Evolutionary conservation across 1,284 basidiomycete species (phyloP), one percentile per base, ranked within the genome.

Genomic region (Pseudozyma tsukubaensis): DNA sequence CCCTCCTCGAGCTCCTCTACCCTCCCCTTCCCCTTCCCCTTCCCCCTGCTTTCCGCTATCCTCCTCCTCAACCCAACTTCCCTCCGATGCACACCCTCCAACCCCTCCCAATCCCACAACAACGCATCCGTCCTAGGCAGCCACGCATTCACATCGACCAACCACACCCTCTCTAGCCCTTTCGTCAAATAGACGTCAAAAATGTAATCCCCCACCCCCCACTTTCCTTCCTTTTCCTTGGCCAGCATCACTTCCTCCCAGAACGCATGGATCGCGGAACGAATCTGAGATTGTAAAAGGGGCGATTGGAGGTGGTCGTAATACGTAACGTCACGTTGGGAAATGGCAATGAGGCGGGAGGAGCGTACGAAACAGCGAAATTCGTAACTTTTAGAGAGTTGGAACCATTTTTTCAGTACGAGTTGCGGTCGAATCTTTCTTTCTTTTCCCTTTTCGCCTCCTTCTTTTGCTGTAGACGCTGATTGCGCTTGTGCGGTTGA

Each of bases 141-240:
- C 82, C 92, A 97, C 0, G 94, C 93, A 76, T 94, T 94, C 85
- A 98, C 92, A 85, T 98, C 96, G 73, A 98, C 84, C 72, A 96
- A 87, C 84, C 94, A 91, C 7, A 90, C 92, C 10, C 89, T 87
- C 1, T 87, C 86, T 45, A 93, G 87, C 81, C 92, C 90, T 16
- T 94, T 90, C 0, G 92, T 94, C 43, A 97, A 88, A 64, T 97
- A 89, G 49, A 97, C 86, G 83, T 98, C 95, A 78, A 97, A 91
- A 1, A 89, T 87, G 82, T 96, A 77, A 44, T 83, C 80, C 1
- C 14, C 12, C 24, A 82, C 21, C 18, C 9, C 4, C 49, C 52
- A 65, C 16, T 43, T 21, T 4, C 39, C 42, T 7, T 18, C n/a
- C 29, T 19, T 6, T 34, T 14, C 1, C 18, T 39, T 35, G 1